phyloP scores from a whole-genome alignment of 139 green algal genomes.

The Chlamydomonas incerta region DNA sequence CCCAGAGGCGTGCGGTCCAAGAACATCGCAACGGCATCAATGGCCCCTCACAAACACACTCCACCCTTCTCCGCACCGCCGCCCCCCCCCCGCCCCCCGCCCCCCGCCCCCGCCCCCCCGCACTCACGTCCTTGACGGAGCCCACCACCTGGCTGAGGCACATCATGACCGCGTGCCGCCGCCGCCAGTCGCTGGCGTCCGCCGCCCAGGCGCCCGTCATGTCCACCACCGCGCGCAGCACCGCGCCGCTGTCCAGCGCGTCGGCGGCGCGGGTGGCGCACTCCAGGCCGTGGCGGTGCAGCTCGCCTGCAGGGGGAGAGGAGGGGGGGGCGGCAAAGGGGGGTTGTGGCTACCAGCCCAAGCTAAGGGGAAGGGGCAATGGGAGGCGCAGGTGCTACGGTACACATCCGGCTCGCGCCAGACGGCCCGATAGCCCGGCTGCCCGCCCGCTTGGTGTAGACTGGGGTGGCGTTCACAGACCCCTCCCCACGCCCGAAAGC shows the following conservation, averaged over 20 bases:
- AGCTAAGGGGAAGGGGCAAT: too few relatives aligned
- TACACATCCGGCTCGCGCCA: too few relatives aligned
- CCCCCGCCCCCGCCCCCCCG: not conserved
- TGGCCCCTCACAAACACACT: too few relatives aligned
- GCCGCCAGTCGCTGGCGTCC: slow-evolving; percentile 83
- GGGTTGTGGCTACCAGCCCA: not conserved
- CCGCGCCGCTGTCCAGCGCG: not conserved
- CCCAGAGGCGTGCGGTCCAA: too few relatives aligned
- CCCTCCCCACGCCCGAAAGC: too few relatives aligned
- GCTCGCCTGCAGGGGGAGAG: not conserved
- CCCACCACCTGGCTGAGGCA: slow-evolving; percentile 95
- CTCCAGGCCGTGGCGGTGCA: slow-evolving; percentile 41
- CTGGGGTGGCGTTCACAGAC: too few relatives aligned
- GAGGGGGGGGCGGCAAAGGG: not conserved
- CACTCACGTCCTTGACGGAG: slow-evolving; percentile 86
- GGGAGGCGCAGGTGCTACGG: too few relatives aligned
- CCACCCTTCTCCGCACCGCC: too few relatives aligned
- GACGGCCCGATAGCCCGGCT: too few relatives aligned
- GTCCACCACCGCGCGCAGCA: slow-evolving; percentile 4
- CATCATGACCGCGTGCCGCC: slow-evolving; percentile 94
- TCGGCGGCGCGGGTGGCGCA: slow-evolving; percentile 1
- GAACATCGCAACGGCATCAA: too few relatives aligned
- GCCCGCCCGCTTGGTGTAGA: too few relatives aligned
- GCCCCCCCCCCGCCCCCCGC: not conserved
- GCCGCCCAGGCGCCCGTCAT: slow-evolving; percentile 19